Evolutionary conservation across 768 basidiomycete genomes (phyloP).

Genomic region (Boletus tylopilopsis): DNA sequence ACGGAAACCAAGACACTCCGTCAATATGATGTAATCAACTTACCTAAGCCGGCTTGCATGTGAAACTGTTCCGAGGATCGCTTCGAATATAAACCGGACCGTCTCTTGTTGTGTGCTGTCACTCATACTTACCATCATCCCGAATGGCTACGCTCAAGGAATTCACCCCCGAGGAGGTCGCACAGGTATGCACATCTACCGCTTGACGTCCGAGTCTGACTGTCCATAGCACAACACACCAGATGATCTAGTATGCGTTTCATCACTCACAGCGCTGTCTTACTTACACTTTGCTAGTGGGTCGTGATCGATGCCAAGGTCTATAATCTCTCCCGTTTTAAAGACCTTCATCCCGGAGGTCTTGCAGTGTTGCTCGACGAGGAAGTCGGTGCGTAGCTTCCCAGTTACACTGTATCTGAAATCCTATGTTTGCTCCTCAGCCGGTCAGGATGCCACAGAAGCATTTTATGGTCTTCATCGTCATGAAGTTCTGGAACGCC

Average conservation of each 20-base stretch:
- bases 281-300: conserved; percentile 48
- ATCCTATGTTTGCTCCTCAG: conserved; percentile 32
- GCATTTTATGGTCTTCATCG: conserved; percentile 88
- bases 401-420: neutral
- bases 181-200: conserved; percentile 36
- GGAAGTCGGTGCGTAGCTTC: conserved; percentile 58
- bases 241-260: conserved; percentile 62
- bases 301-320: conserved; percentile 81
- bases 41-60: too few species aligned
- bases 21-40: too few species aligned
- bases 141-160: conserved; percentile 38
- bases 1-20: too few species aligned
- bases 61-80: too few species aligned
- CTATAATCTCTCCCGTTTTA: conserved; percentile 79
- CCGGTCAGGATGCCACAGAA: conserved; percentile 85
- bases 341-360: conserved; percentile 81
- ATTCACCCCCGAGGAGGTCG: conserved; percentile 57
- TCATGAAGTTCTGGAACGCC: conserved; percentile 73
- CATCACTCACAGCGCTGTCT: neutral
- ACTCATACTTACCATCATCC: neutral
- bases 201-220: neutral
- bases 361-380: conserved; percentile 69
- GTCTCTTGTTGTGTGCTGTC: neutral
- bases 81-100: neutral
- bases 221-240: conserved; percentile 61